These are phyloP conservation scores for Linderniella brevidens DNA, from an alignment of 257 asterid species.

Conservation along the genomic window DNA sequence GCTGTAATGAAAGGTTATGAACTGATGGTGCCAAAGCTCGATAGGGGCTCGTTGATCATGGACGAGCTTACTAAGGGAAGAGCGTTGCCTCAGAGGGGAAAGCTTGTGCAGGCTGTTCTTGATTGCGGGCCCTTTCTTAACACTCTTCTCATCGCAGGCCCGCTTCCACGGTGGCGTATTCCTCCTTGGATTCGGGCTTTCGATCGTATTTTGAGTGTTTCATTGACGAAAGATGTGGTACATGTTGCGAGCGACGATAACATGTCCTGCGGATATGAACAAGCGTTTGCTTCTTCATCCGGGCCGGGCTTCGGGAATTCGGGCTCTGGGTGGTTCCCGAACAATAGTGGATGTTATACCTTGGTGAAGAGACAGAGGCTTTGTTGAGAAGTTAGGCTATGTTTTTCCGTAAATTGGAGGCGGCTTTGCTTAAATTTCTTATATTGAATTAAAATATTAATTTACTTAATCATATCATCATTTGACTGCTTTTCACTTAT, in stretches of 20 bases:
- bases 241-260: slow-evolving; percentile 1
- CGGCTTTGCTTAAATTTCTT: too few species aligned
- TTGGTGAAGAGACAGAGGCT: slow-evolving; percentile 38
- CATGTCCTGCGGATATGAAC: slow-evolving; percentile 4
- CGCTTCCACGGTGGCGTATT: slow-evolving; percentile 76
- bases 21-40: slow-evolving; percentile 14
- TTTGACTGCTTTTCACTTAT: too few species aligned
- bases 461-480: too few species aligned
- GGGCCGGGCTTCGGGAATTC: slow-evolving; percentile 4
- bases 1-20: too few species aligned
- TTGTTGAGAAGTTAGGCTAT: slow-evolving; percentile 2
- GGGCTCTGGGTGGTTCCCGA: slow-evolving; percentile 15
- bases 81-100: slow-evolving; percentile 47
- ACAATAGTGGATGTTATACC: slow-evolving; percentile 14
- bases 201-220: slow-evolving; percentile 5
- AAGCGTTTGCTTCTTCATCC: too few species aligned
- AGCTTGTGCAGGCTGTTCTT: slow-evolving; percentile 39
- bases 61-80: slow-evolving; percentile 35
- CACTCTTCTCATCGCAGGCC: slow-evolving; percentile 55
- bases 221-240: slow-evolving; percentile 28
- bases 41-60: slow-evolving; percentile 25
- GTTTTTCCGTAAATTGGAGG: too few species aligned
- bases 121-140: slow-evolving; percentile 56
- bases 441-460: too few species aligned
- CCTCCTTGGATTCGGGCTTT: slow-evolving; percentile 47